Conservation (phyloP, 1,284 basidiomycete genomes). For the Violaceomyces palustris region DNA sequence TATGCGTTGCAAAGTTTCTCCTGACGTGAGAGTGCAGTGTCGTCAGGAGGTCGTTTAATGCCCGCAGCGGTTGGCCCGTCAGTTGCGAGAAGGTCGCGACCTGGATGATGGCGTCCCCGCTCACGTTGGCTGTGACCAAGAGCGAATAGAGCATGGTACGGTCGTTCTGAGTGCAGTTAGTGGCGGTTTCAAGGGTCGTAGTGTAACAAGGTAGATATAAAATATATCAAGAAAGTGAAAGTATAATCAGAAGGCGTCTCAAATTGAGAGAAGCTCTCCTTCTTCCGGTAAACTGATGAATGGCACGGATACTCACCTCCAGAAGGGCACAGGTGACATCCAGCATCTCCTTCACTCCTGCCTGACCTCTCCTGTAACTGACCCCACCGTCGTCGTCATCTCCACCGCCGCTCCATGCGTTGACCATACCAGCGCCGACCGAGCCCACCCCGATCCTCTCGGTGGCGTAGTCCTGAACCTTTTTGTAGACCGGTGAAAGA, state of each 20-base stretch:
- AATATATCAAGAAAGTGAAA: no score
- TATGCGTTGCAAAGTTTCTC: slow-evolving; percentile 33
- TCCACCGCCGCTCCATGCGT: slow-evolving; percentile 22
- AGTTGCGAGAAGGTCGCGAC: slow-evolving; percentile 26
- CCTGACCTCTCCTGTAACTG: slow-evolving; percentile 19
- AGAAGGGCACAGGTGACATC: slow-evolving; percentile 33
- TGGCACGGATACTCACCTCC: no score
- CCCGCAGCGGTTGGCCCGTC: slow-evolving; percentile 9
- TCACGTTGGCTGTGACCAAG: slow-evolving; percentile 16
- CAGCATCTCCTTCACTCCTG: slow-evolving; percentile 31
- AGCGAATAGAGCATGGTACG: slow-evolving; percentile 25
- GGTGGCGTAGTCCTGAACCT: slow-evolving; percentile 23
- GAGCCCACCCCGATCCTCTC: slow-evolving; percentile 31
- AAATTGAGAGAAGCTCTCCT: slow-evolving; percentile 2
- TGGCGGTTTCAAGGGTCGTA: slow-evolving; percentile 2
- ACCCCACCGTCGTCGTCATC: slow-evolving; percentile 25
- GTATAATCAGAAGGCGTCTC: no score
- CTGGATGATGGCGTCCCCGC: slow-evolving; percentile 17
- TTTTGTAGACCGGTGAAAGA: slow-evolving; percentile 12
- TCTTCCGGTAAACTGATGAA: no score
- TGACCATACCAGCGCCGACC: slow-evolving; percentile 25
- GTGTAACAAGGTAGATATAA: neutral
- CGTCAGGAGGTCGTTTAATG: slow-evolving; percentile 19
- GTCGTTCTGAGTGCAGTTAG: no score
- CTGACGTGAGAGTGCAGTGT: slow-evolving; percentile 30